Evolutionary conservation across 2,329 filamentous ascomycete genomes (phyloP), one percentile per base, ranked within the genome.

Genomic region (Aureobasidium leucospermi): DNA sequence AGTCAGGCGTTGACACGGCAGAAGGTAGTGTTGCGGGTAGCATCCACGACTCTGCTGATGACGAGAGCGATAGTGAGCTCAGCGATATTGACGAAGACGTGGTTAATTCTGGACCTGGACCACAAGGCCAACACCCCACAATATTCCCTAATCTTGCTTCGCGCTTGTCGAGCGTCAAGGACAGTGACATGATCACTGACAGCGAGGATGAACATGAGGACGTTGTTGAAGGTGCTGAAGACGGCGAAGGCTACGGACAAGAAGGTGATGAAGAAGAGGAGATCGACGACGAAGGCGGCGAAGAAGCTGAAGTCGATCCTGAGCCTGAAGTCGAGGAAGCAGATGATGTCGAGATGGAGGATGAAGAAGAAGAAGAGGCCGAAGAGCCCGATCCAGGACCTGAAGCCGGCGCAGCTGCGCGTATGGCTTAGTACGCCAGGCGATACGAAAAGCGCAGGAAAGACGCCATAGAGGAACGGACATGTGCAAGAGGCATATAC

Each of bases 21-120:
- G 73, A 69, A 16, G 76, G 31, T 16, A 66, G 71, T 46, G 74
- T 64, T 16, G 71, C 75, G 34, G 82, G 76, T 52, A 85, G 83
- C 60, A 78, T 80, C 6, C 78, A 79, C 0, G 81, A 80, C 6
- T 89, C 77, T 51, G 67, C 79, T 0, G 76, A 81, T 45, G 79
- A 79, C 0, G 80, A 82, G 63, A 79, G 81, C 60, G 80, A 81
- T 63, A 81, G 78, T 62, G 80, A 82, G 68, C 69, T 82, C 2
- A 81, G 78, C 60, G 79, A 81, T 65, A 70, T 81, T 11, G 77
- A 78, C 56, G 76, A 78, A 39, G 68, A 65, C 16, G 64, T 60
- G 1, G 64, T 67, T 8, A 64, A 64, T 6, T 61, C 64, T 16
- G 63, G 63, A 13, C 60, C 16, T 23, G 13, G n/a, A 47, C 13